Base-by-base conservation (phyloP, 768 basidiomycete species). In the Asterophora lycoperdoides region DNA sequence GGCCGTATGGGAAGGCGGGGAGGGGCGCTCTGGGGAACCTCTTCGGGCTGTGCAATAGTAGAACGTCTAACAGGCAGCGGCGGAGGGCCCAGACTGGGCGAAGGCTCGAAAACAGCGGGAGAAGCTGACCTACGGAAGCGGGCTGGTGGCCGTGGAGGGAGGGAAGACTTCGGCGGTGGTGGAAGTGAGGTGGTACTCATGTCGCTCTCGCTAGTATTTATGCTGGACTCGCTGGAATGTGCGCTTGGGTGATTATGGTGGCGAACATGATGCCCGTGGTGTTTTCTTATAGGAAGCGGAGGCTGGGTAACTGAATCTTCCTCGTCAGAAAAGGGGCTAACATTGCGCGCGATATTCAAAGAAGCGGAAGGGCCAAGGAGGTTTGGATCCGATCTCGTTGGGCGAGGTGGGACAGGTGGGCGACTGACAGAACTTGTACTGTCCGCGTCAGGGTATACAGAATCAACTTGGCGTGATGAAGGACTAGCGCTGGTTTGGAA, bases 1-100 rank as follows among this genome's bases (percentile, higher is more conserved):
- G 63, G 58, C 17, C 68, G 67, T 45, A 63, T 65, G 8, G 64
- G 62, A 7, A 63, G 57, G 11, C 60, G 19, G 57, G 59, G 15
- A 53, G 64, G 28, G 63, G 69, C 11, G 35, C 56, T 8, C 64
- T 61, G 43, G 49, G 43, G 8, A 32, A 49, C 19, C 50, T 60
- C 55, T 48, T 64, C 63, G 17, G 49, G 29, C 18, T 48, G 50
- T 10, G 54, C 44, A 34, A 61, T 42, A 4, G 65, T 70, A 40
- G 54, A 60, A 17, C 74, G 66, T 38, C 80, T 73, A 7, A 68
- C 55, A 13, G 79, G 79, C 20, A 77, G 65, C 8, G 77, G 77
- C 8, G 80, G 74, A 17, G 73, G 73, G 20, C 66, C 44, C 26
- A 57, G 46, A 6, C 59, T 57, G 14, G 59, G 39, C 23, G 55